Evolutionary conservation across 169 alveolate species (phyloP).

Genomic region (Plasmodium ovale): DNA sequence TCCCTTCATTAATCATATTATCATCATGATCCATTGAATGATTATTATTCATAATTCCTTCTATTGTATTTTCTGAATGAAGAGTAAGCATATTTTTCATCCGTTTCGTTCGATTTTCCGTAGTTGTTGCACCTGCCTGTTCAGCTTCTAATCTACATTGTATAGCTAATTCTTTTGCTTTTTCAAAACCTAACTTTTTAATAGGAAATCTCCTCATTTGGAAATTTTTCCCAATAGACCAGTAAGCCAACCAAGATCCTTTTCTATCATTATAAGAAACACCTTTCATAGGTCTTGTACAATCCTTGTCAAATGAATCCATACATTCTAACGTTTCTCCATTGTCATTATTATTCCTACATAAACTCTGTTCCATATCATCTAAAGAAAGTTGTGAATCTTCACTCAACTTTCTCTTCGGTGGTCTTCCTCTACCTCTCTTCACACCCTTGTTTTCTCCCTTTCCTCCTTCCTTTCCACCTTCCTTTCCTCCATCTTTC

Average conservation of each 20-base stretch:
- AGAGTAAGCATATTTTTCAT: slow-evolving; percentile 26
- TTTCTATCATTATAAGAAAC: slow-evolving; percentile 69
- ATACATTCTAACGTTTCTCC: slow-evolving; percentile 54
- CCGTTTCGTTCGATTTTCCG: slow-evolving; percentile 66
- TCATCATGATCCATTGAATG: slow-evolving; percentile 38
- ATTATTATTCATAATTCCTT: slow-evolving; percentile 34
- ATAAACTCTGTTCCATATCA: slow-evolving; percentile 51
- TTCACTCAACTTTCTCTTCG: slow-evolving; percentile 63
- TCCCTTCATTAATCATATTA: neutral
- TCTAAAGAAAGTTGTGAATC: slow-evolving; percentile 59
- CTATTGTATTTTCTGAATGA: slow-evolving; percentile 35
- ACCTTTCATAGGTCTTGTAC: slow-evolving; percentile 77
- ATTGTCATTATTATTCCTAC: slow-evolving; percentile 48
- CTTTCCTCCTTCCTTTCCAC: slow-evolving; percentile 4
- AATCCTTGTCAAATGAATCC: slow-evolving; percentile 55
- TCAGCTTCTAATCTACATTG: slow-evolving; percentile 76
- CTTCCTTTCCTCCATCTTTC: slow-evolving; percentile 2
- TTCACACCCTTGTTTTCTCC: slow-evolving; percentile 34
- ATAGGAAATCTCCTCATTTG: slow-evolving; percentile 75
- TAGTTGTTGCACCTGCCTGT: slow-evolving; percentile 74
- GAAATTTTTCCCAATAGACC: slow-evolving; percentile 73
- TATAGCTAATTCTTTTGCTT: slow-evolving; percentile 75
- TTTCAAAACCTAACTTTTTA: slow-evolving; percentile 62
- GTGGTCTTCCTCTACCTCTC: slow-evolving; percentile 73
- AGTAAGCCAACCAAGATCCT: slow-evolving; percentile 75